Evolutionary conservation across 305 asterid genomes (phyloP), one percentile per base, ranked within the genome.

Genomic region (Vinca major): DNA sequence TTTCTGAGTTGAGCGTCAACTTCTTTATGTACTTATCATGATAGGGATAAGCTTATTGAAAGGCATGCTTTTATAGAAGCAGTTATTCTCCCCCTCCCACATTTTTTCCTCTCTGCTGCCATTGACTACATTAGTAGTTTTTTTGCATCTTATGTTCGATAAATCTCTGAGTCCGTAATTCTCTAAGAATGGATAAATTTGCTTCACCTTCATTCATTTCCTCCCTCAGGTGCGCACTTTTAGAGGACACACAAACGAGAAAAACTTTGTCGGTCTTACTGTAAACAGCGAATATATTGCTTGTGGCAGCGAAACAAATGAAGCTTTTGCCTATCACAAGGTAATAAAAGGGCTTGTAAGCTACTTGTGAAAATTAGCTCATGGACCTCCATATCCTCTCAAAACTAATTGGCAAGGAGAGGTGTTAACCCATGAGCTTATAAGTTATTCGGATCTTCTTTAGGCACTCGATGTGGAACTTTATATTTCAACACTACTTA

Each of bases 231-330:
- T 89, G 17, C 88, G 87, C 26, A 82, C 88, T 5, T 85, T 80
- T 68, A 80, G 72, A 79, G 96, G 96, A 61, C 96, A 89, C 82
- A 80, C 86, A 44, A 89, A 89, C 36, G 96, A 87, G 81, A 89
- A 87, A 79, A 89, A 89, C 60, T 89, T 89, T 7, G 95, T 89
- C 40, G 96, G 96, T 50, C 90, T 89, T 41, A 60, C 92, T 0
- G 90, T 83, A 51, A 89, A 81, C 69, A 74, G 80, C 6, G 92
- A 84, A 71, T 89, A 87, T 76, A 73, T 89, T 63, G 81, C 88
- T 44, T 89, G 96, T 74, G 96, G 96, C 71, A 89, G 96, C 43
- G 96, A 89, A 81, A 85, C 95, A 49, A 89, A 89, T 73, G 96
- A 89, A 71, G 96, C 84, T 47, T 84, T 69, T 62, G 88, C 71